phyloP scores from a whole-genome alignment of 129 eudicot species.

The Helichrysum umbraculigerum region DNA sequence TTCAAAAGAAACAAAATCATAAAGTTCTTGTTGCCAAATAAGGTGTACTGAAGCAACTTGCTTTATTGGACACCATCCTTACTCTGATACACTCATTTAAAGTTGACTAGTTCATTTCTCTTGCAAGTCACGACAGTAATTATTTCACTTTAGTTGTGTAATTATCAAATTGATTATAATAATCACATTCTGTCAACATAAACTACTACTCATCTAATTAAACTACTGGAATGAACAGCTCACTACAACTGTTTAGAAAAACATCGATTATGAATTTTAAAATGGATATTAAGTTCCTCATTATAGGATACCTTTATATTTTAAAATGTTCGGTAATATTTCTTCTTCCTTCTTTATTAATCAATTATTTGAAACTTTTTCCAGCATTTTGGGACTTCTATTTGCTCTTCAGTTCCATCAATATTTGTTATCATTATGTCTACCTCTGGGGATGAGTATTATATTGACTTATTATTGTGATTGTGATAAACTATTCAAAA shows the following conservation, averaged over 20 bases:
- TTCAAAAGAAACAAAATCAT: slow-evolving; percentile 28
- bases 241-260: neutral
- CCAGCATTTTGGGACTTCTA: neutral
- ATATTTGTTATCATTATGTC: neutral
- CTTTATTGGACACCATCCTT: slow-evolving; percentile 42
- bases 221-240: neutral
- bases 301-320: too few relatives aligned
- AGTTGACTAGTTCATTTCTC: slow-evolving; percentile 22
- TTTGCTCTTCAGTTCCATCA: neutral
- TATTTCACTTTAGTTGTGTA: slow-evolving; percentile 22
- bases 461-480: too few relatives aligned
- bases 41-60: slow-evolving; percentile 26
- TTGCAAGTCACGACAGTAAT: slow-evolving; percentile 33
- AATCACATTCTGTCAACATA: slow-evolving; percentile 24
- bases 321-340: too few relatives aligned
- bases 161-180: slow-evolving; percentile 9
- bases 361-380: neutral
- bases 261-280: neutral
- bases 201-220: slow-evolving; percentile 13
- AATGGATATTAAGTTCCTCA: neutral
- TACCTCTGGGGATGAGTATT: neutral
- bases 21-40: slow-evolving; percentile 35
- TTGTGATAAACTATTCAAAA: too few relatives aligned
- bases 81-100: slow-evolving; percentile 35
- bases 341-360: too few relatives aligned